These are phyloP conservation scores for Mercurialis annua DNA, from an alignment of 345 rosid species.

Conservation along the genomic window DNA sequence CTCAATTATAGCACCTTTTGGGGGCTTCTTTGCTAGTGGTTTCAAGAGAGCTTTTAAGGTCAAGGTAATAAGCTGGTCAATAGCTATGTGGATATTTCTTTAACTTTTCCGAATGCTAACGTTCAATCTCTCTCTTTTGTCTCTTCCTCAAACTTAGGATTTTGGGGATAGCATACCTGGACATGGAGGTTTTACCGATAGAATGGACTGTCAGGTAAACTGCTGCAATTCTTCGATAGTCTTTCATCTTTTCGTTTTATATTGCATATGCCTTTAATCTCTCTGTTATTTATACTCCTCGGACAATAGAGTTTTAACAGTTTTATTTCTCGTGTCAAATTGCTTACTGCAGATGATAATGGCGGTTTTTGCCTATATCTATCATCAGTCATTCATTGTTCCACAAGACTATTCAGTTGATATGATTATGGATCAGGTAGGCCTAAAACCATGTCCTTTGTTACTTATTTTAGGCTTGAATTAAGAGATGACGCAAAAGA, in stretches of 20 bases:
- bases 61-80: constrained; percentile 44
- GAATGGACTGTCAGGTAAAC: constrained; percentile 97
- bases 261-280: not conserved
- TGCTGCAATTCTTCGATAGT: not conserved
- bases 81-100: not conserved
- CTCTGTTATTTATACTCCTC: not conserved
- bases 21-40: constrained; percentile 96
- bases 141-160: constrained; percentile 44
- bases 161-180: constrained; percentile 99
- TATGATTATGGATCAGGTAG: constrained; percentile 22
- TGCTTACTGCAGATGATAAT: constrained; percentile 21
- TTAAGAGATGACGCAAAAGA: no score
- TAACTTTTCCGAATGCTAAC: not conserved
- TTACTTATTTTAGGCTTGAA: no score
- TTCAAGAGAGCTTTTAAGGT: constrained; percentile 91
- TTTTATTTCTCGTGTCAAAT: not conserved
- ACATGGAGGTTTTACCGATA: constrained; percentile 92
- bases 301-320: not conserved
- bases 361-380: constrained; percentile 26
- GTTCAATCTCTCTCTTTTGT: not conserved
- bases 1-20: constrained; percentile 95
- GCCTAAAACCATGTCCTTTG: not conserved
- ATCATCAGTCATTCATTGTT: constrained; percentile 25
- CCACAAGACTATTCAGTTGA: constrained; percentile 18
- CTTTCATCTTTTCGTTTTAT: not conserved